Conservation (phyloP, 176 grass and related monocot genomes). For the Raddia distichophylla region DNA sequence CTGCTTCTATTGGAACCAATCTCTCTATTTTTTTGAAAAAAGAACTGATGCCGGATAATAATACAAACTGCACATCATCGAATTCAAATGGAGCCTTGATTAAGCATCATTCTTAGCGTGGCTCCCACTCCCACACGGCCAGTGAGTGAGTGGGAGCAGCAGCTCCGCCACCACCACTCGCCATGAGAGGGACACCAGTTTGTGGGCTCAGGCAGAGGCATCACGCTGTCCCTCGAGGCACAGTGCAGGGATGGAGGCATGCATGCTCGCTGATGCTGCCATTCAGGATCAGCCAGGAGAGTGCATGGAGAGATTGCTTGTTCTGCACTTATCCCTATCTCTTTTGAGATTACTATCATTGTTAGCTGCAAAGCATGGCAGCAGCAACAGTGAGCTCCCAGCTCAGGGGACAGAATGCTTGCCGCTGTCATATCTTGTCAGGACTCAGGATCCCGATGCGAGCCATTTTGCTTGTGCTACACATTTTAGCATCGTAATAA, state of each 20-base stretch:
- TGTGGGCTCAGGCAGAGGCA: neutral
- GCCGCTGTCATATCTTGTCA: conserved; percentile 8
- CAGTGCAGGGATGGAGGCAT: neutral
- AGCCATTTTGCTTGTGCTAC: conserved; percentile 39
- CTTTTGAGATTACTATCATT: neutral
- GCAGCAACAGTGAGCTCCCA: neutral
- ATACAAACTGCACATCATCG: neutral
- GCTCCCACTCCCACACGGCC: neutral
- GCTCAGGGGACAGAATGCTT: conserved; percentile 24
- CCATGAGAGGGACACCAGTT: neutral
- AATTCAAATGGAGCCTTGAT: neutral
- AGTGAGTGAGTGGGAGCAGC: neutral
- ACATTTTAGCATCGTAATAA: conserved; percentile 15
- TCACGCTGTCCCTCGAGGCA: neutral
- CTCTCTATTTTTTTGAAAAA: neutral
- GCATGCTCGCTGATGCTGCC: neutral
- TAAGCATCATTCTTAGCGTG: neutral
- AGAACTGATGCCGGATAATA: neutral
- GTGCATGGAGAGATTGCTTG: conserved; percentile 40
- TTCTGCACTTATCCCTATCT: conserved; percentile 47
- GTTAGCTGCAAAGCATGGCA: neutral
- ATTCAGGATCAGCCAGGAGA: neutral
- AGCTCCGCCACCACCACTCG: neutral
- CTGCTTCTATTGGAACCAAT: neutral
- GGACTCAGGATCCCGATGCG: conserved; percentile 25